phyloP scores from a whole-genome alignment of 75 land plant species.

The Cunninghamia lanceolata region DNA sequence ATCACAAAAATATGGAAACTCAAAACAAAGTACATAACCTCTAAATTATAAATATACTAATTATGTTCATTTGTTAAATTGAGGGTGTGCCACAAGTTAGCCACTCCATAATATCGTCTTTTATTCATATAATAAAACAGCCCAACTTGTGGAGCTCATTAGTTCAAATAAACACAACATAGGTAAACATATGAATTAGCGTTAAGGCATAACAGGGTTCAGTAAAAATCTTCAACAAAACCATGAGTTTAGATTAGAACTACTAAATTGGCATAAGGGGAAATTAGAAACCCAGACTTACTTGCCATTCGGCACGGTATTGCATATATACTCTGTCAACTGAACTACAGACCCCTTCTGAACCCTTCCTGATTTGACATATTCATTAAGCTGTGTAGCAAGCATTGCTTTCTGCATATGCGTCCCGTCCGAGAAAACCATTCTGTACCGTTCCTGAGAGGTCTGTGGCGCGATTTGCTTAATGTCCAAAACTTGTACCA shows the following conservation, averaged over 20 bases:
- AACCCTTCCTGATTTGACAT: constrained; percentile 45
- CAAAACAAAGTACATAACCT: no score
- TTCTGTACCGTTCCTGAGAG: constrained; percentile 56
- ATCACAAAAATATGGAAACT: neutral
- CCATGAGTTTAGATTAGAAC: neutral
- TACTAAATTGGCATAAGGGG: neutral
- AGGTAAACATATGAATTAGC: neutral
- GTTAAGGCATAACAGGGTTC: constrained; percentile 3
- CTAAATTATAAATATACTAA: constrained; percentile 67
- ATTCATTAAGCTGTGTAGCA: constrained; percentile 79
- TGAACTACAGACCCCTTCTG: constrained; percentile 63
- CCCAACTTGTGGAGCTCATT: constrained; percentile 1
- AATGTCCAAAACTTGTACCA: constrained; percentile 73
- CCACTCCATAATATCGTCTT: neutral
- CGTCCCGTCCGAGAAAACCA: constrained; percentile 61
- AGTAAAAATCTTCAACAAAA: neutral
- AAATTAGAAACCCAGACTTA: constrained; percentile 6
- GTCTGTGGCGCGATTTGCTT: constrained; percentile 30
- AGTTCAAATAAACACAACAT: neutral
- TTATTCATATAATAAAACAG: neutral
- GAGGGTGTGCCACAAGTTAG: neutral
- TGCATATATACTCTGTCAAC: constrained; percentile 77
- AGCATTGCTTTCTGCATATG: constrained; percentile 67
- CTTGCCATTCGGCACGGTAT: constrained; percentile 66
- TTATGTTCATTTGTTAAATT: neutral